Conservation (phyloP, 768 basidiomycete species). For the Gloeophyllum trabeum region DNA sequence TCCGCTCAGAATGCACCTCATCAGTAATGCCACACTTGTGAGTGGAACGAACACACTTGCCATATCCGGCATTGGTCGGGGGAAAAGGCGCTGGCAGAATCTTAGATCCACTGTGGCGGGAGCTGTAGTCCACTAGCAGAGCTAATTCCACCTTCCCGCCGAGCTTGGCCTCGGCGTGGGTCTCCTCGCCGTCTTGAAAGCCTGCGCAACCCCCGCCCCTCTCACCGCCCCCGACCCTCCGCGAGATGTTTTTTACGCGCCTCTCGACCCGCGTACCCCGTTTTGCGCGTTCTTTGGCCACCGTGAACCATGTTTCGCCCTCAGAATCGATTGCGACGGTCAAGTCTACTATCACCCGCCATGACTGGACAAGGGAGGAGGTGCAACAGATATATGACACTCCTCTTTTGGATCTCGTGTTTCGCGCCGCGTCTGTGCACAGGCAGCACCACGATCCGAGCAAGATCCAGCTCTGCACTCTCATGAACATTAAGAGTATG, state of each 20-base stretch:
- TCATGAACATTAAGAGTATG: conserved; percentile 98
- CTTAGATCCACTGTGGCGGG: too few relatives aligned
- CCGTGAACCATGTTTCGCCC: conserved; percentile 38
- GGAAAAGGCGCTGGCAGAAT: too few relatives aligned
- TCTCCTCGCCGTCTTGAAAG: too few relatives aligned
- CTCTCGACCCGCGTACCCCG: conserved; percentile 7
- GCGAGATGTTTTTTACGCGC: conserved; percentile 31
- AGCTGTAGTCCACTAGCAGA: too few relatives aligned
- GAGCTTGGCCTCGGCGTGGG: too few relatives aligned
- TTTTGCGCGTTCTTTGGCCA: conserved; percentile 42
- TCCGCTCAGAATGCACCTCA: too few relatives aligned
- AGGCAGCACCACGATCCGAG: conserved; percentile 77
- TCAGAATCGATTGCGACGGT: conserved; percentile 2
- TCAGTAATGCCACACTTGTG: too few relatives aligned
- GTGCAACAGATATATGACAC: conserved; percentile 79
- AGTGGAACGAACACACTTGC: too few relatives aligned
- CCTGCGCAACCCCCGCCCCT: too few relatives aligned
- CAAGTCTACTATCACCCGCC: conserved; percentile 25
- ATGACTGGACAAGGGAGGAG: conserved; percentile 69
- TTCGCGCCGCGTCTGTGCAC: conserved; percentile 76
- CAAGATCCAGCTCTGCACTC: conserved; percentile 91
- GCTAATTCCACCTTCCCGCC: too few relatives aligned
- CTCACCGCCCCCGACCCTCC: too few relatives aligned
- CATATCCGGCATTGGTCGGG: not conserved
- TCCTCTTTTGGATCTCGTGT: conserved; percentile 83